phyloP scores from a whole-genome alignment of 1,284 basidiomycete genomes.

The Meripilus lineatus region DNA sequence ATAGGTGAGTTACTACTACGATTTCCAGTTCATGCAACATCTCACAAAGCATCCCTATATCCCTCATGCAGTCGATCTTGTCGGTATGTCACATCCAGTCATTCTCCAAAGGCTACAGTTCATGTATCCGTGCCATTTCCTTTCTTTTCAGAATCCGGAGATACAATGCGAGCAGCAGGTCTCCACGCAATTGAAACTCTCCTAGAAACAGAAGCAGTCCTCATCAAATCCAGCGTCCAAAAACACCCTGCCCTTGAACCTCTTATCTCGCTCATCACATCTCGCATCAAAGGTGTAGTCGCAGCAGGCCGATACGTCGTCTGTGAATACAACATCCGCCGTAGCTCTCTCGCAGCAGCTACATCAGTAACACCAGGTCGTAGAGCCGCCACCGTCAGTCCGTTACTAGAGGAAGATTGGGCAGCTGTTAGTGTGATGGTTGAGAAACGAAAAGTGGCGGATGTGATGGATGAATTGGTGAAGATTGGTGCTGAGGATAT shows the following conservation, averaged over 20 bases:
- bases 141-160: conserved; percentile 79
- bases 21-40: too few species aligned
- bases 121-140: background rate
- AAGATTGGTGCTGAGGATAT: conserved; percentile 87
- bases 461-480: conserved; percentile 88
- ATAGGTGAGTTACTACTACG: conserved; percentile 80
- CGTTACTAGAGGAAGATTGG: conserved; percentile 83
- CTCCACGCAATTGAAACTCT: conserved; percentile 90
- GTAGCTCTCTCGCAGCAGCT: conserved; percentile 59
- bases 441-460: conserved; percentile 77
- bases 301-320: conserved; percentile 87
- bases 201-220: conserved; percentile 86
- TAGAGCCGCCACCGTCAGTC: conserved; percentile 86
- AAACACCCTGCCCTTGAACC: conserved; percentile 66
- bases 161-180: conserved; percentile 98
- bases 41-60: too few species aligned
- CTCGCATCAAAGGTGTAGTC: conserved; percentile 89
- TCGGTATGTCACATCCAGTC: conserved; percentile 53
- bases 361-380: conserved; percentile 84
- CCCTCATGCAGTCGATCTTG: conserved; percentile 70
- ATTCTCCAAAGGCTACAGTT: background rate
- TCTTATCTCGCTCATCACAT: conserved; percentile 80
- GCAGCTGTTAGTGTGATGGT: conserved; percentile 94
- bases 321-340: conserved; percentile 88
- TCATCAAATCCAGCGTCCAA: conserved; percentile 78